These are phyloP conservation scores for Cornus controversa DNA, from an alignment of 148 eudicot species.

Conservation along the genomic window DNA sequence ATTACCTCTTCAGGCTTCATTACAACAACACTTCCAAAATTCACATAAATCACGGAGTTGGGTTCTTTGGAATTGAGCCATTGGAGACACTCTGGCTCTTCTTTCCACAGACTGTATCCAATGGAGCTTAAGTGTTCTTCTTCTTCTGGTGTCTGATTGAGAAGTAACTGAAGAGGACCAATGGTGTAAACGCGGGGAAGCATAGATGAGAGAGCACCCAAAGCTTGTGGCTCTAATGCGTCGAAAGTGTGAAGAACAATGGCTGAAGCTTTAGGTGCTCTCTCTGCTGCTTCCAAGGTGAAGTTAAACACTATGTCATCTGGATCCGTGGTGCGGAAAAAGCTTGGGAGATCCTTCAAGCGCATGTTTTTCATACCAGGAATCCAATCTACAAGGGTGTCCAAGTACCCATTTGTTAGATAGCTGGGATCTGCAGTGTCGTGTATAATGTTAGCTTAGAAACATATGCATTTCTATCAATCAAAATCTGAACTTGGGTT, in stretches of 20 bases:
- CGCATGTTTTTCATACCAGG: neutral
- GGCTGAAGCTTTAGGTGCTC: neutral
- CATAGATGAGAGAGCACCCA: neutral
- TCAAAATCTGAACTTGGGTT: no score
- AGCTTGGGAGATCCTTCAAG: neutral
- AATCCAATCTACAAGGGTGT: neutral
- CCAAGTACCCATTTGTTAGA: neutral
- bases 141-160: neutral
- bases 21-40: neutral
- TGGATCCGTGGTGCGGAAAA: conserved; percentile 18
- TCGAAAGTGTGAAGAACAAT: neutral
- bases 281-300: conserved; percentile 10
- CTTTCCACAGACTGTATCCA: neutral
- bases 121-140: neutral
- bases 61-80: neutral
- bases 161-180: neutral
- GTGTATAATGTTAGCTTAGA: neutral
- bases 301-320: conserved; percentile 16
- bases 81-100: neutral
- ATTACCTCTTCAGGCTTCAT: neutral
- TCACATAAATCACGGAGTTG: neutral
- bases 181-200: neutral
- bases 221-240: neutral
- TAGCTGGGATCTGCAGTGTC: neutral
- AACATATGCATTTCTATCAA: neutral